Evolutionary conservation across 202 grass and related monocot species (phyloP).

Genomic region (Schoenoplectus triqueter): DNA sequence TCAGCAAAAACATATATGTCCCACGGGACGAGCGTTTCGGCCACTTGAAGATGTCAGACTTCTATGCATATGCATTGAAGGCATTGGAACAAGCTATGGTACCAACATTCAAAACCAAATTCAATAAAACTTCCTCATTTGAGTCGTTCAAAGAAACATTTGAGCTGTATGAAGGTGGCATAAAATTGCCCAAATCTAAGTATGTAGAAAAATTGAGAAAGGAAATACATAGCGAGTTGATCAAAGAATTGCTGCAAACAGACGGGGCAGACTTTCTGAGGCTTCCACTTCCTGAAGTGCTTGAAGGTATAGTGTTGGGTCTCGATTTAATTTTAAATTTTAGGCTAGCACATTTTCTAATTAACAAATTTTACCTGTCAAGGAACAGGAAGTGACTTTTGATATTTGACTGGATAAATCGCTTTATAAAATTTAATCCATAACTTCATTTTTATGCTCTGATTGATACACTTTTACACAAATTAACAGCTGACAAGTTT

Average conservation of each 20-base stretch:
- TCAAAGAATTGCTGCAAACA: slow-evolving; percentile 69
- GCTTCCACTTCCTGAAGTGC: slow-evolving; percentile 66
- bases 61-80: slow-evolving; percentile 71
- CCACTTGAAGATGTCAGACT: slow-evolving; percentile 75
- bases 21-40: slow-evolving; percentile 88
- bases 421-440: background rate
- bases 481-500: slow-evolving; percentile 49
- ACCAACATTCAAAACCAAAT: slow-evolving; percentile 61
- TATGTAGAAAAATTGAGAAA: slow-evolving; percentile 54
- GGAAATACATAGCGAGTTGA: slow-evolving; percentile 64
- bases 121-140: slow-evolving; percentile 61
- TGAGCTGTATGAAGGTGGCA: slow-evolving; percentile 67
- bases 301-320: slow-evolving; percentile 42
- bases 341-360: background rate
- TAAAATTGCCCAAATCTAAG: slow-evolving; percentile 53
- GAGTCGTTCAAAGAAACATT: slow-evolving; percentile 75
- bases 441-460: background rate
- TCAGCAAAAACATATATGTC: slow-evolving; percentile 63
- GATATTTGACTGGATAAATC: background rate
- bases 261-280: slow-evolving; percentile 55
- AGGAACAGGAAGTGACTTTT: background rate
- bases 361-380: background rate
- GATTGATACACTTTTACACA: slow-evolving; percentile 18
- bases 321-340: background rate
- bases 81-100: slow-evolving; percentile 54